Base-by-base conservation (phyloP, 352 stramenopile genomes). In the Hyaloperonospora arabidopsidis region DNA sequence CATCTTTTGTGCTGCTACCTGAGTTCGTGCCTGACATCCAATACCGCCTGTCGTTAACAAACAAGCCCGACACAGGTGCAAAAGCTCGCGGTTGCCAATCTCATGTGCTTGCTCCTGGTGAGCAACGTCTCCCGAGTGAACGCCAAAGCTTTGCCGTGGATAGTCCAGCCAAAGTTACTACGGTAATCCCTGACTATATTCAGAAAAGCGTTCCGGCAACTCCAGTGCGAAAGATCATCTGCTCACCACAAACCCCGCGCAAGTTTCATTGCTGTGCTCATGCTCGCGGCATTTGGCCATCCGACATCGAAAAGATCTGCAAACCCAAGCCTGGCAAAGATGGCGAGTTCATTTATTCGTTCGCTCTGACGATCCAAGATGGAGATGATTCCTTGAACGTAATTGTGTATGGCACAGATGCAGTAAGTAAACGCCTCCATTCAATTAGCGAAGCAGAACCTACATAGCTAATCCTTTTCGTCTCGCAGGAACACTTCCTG, bases 361-460 rank as follows among this genome's bases (percentile, higher is more conserved):
- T 91, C 19, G 76, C 71, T 5, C 41, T 87, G 43, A 68, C 60
- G n/a, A 40, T 89, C 14, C 55, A 79, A 55, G 78, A 91, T 25
- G 55, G 39, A 29, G 68, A 52, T 0, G 73, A 72, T 12, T 59
- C 65, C 32, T 58, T 91, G 18, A 79, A 86, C 39, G 67, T 76
- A 34, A 89, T 89, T 61, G 66, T 85, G 5, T 73, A 89, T 54
- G 78, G 78, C 19, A 72, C 71, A 41, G 78, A 91, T 41, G 80
- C 76, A 59, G 80, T 91, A 69, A 58, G 76, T 68, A 5, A 53
- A 29, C 6, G 21, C 5, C 14, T 23, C 12, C 44, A 36, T 45
- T 18, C 17, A 32, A 21, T 28, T n/a, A 35, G 22, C n/a, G 11
- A 45, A 43, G 29, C 8, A 18, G n/a, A 51, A 23, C 17, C 5